Evolutionary conservation across 345 rosid species (phyloP).

Genomic region (Camelina neglecta): DNA sequence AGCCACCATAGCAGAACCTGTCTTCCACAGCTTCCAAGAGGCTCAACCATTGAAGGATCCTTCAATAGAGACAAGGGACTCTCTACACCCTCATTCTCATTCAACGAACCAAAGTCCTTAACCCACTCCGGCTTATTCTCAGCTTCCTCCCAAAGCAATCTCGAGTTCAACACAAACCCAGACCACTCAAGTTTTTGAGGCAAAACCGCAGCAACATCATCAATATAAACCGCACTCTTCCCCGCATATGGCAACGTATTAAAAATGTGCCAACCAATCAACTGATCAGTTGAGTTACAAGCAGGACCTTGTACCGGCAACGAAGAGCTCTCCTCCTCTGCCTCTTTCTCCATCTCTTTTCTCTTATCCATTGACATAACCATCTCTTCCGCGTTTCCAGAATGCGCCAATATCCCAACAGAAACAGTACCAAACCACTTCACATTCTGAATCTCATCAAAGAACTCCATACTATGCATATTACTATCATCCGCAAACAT

Average conservation of each 20-base stretch:
- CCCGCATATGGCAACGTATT: conserved; percentile 65
- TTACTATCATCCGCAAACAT: conserved; percentile 97
- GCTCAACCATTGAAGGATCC: conserved; percentile 78
- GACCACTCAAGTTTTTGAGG: conserved; percentile 95
- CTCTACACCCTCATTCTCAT: conserved; percentile 56
- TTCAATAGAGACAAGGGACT: conserved; percentile 79
- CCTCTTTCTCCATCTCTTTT: conserved; percentile 42
- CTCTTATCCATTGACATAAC: conserved; percentile 38
- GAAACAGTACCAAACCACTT: conserved; percentile 93
- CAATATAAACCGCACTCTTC: conserved; percentile 69
- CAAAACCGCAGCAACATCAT: conserved; percentile 81
- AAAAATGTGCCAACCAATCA: conserved; percentile 91
- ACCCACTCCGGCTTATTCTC: conserved; percentile 81
- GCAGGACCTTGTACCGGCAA: conserved; percentile 97
- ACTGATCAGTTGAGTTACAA: conserved; percentile 69
- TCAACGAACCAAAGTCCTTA: conserved; percentile 59
- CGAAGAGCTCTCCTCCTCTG: conserved; percentile 38
- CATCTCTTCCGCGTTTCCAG: conserved; percentile 58
- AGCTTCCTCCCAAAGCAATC: conserved; percentile 83
- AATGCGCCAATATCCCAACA: conserved; percentile 77
- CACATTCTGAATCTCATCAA: conserved; percentile 90
- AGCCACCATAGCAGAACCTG: conserved; percentile 98
- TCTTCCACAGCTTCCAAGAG: conserved; percentile 93
- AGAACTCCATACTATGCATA: conserved; percentile 96
- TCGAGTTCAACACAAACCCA: conserved; percentile 91